Conservation (phyloP, 192 early-diverging fungal species). For the Linnemannia exigua region DNA sequence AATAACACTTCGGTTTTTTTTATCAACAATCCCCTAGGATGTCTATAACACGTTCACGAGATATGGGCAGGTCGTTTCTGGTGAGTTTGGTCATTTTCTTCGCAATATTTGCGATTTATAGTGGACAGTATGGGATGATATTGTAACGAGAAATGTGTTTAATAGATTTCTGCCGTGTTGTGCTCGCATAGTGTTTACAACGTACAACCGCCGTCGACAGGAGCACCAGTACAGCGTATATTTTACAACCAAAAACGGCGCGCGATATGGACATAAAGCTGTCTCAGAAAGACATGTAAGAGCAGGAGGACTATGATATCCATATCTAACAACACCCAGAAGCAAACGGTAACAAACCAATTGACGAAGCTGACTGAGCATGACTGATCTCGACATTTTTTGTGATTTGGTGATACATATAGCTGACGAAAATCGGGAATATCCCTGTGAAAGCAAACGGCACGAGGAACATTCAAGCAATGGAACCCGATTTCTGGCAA, state of each 20-base stretch:
- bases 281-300: background rate
- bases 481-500: conserved; percentile 9
- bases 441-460: background rate
- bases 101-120: background rate
- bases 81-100: background rate
- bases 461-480: background rate
- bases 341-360: no score
- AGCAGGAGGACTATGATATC: background rate
- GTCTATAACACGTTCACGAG: background rate
- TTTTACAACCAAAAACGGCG: background rate
- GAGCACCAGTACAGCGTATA: background rate
- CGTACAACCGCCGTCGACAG: background rate
- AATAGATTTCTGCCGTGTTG: background rate
- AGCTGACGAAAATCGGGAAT: background rate
- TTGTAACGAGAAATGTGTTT: background rate
- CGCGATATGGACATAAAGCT: background rate
- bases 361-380: no score
- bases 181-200: background rate
- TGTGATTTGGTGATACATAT: background rate
- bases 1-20: background rate
- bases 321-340: no score
- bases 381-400: background rate
- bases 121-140: no score
- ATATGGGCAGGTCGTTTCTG: background rate
- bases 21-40: background rate